Evolutionary conservation across 2,329 filamentous ascomycete species (phyloP), one percentile per base, ranked within the genome.

Genomic region (Didymella arachidicola): DNA sequence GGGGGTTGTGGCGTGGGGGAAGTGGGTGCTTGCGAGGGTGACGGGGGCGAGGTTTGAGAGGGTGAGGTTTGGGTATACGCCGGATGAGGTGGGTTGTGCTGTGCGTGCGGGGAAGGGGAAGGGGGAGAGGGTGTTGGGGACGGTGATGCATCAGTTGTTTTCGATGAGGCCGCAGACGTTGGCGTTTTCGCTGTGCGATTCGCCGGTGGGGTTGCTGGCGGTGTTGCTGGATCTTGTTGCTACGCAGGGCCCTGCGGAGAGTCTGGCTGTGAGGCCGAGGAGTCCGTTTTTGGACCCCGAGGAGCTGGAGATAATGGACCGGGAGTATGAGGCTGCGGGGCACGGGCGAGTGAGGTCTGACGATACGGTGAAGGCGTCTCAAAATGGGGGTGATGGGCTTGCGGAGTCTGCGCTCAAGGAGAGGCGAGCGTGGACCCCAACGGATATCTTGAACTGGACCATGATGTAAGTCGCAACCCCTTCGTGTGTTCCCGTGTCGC

Each of bases 21-120:
- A 85, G 66, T 87, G 85, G 79, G 81, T 78, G 1, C 60, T 87
- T 22, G 86, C 85, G 65, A 62, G 71, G 78, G 25, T 79, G 7
- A 77, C 74, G 1, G 50, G 58, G 29, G 74, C 73, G 7, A 72
- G 66, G 34, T 55, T 87, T 32, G 74, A 80, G 14, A 77, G 78
- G 0, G 73, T 83, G 0, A 79, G 84, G n/a, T 79, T 86, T 29
- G 87, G 86, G 0, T 89, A 89, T 62, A 75, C 78, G 14, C 77
- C 77, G 18, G 79, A 49, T 19, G 56, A 58, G 30, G 82, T 8
- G 86, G 16, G 16, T 5, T 22, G 12, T 7, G 16, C 6, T 32
- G 10, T 11, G 4, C n/a, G n/a, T 26, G 30, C 12, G 12, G 34
- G 8, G 1, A 29, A 30, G 4, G 14, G 3, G 5, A 39, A 4